Base-by-base conservation (phyloP, 805 yeast species). In the Candida boidinii region DNA sequence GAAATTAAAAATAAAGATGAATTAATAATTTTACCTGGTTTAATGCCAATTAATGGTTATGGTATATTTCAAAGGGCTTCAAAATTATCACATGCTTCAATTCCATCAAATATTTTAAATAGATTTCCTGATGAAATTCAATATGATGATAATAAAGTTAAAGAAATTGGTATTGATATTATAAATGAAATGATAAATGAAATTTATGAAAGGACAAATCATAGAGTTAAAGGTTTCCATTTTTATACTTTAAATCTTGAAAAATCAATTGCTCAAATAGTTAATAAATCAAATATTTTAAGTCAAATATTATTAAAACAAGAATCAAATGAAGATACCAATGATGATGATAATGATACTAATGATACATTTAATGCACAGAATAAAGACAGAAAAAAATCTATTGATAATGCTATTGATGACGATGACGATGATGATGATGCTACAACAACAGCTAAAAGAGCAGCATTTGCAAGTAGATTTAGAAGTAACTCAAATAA, bases 221-320 rank as follows among this genome's bases (percentile, higher is more conserved):
- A 74, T 10, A 60, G 78, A 29, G 62, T 81, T n/a, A 73, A 72
- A 39, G 94, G 96, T 2, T 80, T 82, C 61, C 98, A 92, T 55
- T 87, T 92, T 56, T 92, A 90, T 54, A 83, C 96, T 0, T 69
- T 92, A 44, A 92, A 92, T 53, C 67, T 92, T 52, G 98, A 92
- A 56, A 86, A 86, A 51, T 83, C 95, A 1, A 79, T 87, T 26
- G 96, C 96, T 1, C 80, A 82, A 42, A 77, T 92, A 26, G 72
- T 92, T 5, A 77, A 79, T 32, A 65, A 65, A 20, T 75, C 87
- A 1, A 57, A 68, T 4, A 58, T 77, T 12, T 59, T 84, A 37
- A 60, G 66, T 14, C 57, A 66, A 27, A 67, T 76, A 20, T 54
- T 72, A 28, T 64, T 54, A 22, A 64, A 62, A 22, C 45, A 42